Evolutionary conservation across 192 early-diverging fungal genomes (phyloP), one percentile per base, ranked within the genome.

Genomic region (Rhizoclosmatium sp.): DNA sequence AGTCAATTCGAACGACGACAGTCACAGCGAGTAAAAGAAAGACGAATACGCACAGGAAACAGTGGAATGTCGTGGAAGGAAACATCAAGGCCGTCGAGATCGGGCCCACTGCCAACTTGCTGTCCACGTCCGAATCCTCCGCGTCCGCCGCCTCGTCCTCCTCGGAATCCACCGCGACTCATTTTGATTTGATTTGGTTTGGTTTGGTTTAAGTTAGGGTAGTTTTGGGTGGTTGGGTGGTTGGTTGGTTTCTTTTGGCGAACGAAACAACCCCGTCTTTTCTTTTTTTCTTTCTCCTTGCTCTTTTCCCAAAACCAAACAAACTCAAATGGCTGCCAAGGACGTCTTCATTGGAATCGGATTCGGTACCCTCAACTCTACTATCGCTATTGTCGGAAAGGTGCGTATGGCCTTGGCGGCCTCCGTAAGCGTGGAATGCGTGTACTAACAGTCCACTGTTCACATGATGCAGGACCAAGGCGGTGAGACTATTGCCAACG

Each of bases 401-500:
- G 93, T 68, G 59, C 5, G 39, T 21, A 39, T 21, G 90, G 71
- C 80, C 70, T 16, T 12, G 31, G 54, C 51, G 19, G 23, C 65
- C 10, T n/a, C 10, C 19, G 54, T n/a, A 56, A 14, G 54, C 66
- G 21, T 68, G 41, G 4, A 42, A 14, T 10, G 23, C 66, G 39
- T 39, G 54, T n/a, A n/a, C 54, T 56, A 56, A 46, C 12, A 31
- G 31, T 16, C 66, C 46, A 3, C 66, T 45, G 42, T 23, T 14
- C 66, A 31, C 19, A 10, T 16, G 7, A 45, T 40, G 2, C 47
- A 93, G 92, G 89, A 93, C 78, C 86, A 87, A 19, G 84, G 85
- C 69, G 87, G 93, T 46, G 95, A 97, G 69, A 92, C 93, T 74
- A 97, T 99, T 82, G 98, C 98, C 79, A 98, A 99, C 89, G 95